A percentile compares a stretch with the other conserved stretches of the same genome.
Conservation (phyloP, 495 filamentous ascomycete species). For the Penicillium psychrofluorescens region DNA sequence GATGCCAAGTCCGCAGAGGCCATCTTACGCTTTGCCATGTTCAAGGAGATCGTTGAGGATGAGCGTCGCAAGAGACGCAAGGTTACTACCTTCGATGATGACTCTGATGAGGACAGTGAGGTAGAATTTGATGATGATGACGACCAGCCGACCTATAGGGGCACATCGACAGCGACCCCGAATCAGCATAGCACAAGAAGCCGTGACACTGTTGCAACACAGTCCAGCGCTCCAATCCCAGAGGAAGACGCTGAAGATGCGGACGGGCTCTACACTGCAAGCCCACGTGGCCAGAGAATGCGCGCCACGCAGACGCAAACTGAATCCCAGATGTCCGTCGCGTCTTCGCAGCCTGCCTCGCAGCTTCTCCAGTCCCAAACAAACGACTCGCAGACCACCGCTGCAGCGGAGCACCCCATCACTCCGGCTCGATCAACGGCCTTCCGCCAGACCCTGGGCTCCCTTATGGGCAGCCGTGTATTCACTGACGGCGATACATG, state of each 20-base stretch:
- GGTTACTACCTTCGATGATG: conserved; percentile 41
- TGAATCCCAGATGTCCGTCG: conserved; percentile 56
- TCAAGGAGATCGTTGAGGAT: conserved; percentile 92
- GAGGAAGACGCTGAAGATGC: conserved; percentile 33
- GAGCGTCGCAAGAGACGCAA: conserved; percentile 70
- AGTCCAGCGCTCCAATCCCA: conserved; percentile 21
- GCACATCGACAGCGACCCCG: conserved; percentile 29
- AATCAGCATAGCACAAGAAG: conserved; percentile 32
- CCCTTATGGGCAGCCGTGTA: conserved; percentile 66
- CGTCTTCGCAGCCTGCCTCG: conserved; percentile 61
- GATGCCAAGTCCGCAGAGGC: conserved; percentile 85
- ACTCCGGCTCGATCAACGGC: conserved; percentile 54
- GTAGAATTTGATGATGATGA: conserved; percentile 33
- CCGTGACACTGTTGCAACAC: conserved; percentile 32
- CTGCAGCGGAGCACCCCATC: conserved; percentile 39
- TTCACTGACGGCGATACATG: conserved; percentile 73
- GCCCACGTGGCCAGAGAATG: conserved; percentile 44
- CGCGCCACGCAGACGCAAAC: conserved; percentile 33
- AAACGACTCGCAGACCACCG: conserved; percentile 41
- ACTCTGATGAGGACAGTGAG: conserved; percentile 36
- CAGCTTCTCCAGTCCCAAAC: conserved; percentile 55
- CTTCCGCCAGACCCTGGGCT: conserved; percentile 76
- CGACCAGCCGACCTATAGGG: conserved; percentile 21
- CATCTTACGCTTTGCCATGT: conserved; percentile 91
- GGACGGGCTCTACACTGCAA: conserved; percentile 49